Base-by-base conservation (phyloP, 2,329 filamentous ascomycete genomes). In the Alternaria dauci region DNA sequence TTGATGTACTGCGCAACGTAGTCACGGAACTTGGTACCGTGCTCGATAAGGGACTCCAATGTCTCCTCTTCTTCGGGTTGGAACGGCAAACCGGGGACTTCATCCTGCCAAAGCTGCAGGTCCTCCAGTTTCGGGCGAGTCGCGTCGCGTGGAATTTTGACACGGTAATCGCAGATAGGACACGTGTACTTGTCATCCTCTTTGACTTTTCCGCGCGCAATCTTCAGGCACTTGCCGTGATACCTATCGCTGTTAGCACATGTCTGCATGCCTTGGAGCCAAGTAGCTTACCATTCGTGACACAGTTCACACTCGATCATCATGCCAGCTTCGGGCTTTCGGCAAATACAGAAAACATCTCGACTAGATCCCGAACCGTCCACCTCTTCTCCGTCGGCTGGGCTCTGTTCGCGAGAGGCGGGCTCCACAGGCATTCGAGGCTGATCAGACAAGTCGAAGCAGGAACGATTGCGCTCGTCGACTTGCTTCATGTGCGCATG, bases 301-400 rank as follows among this genome's bases (percentile, higher is more conserved):
- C 95, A 99, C 39, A 97, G 85, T 77, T 98, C 95, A 77, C 95
- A 99, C 80, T 99, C 95, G 71, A 99, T 98, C 95, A 99, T 99
- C 91, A 98, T 96, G 52, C 95, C 95, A 38, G 94, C 93, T 79
- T 99, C 95, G 7, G 93, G 88, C 65, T 90, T 92, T 61, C 95
- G 89, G 80, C 95, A 99, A 68, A 99, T 97, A 79, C 95, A 99
- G 78, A 98, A 99, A 0, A 98, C 94, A 75, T 98, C 94, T 81
- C 88, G 75, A 83, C 79, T 83, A 47, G 81, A 82, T 39, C 77
- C 78, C 50, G 81, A 81, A 23, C 80, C 81, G 66, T 83, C 81
- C 1, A 79, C 76, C 51, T 80, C 73, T 25, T 76, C 75, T 23
- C 73, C 85, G 2, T 84, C 81, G 8, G 81, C 80, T 4, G 89